Evolutionary conservation across 352 stramenopile genomes (phyloP).

Genomic region (Phytophthora pisi): DNA sequence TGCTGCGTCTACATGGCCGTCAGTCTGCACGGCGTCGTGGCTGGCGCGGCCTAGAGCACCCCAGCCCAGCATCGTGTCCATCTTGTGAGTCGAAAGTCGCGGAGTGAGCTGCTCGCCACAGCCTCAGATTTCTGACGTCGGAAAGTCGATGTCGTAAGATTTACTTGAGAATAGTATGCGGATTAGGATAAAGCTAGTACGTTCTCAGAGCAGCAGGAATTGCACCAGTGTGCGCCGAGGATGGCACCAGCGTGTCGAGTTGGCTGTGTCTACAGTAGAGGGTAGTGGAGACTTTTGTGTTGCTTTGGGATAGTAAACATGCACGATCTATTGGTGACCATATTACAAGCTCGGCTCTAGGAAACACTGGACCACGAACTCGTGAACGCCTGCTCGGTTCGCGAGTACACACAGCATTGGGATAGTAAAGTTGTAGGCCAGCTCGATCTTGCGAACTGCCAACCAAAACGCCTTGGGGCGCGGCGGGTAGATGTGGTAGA

Average conservation of each 20-base stretch:
- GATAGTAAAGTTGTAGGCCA: conserved; percentile 49
- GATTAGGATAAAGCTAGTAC: conserved; percentile 8
- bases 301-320: not conserved
- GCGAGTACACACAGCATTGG: conserved; percentile 41
- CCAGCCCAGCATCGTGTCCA: conserved; percentile 39
- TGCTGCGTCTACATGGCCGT: conserved; percentile 52
- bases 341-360: conserved; percentile 21
- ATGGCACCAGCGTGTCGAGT: conserved; percentile 1
- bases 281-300: not conserved
- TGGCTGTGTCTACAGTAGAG: not conserved
- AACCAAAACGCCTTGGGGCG: conserved; percentile 53
- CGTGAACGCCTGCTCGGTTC: conserved; percentile 35
- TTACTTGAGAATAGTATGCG: not conserved
- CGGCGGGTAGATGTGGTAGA: conserved; percentile 48
- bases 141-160: conserved; percentile 12
- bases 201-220: conserved; percentile 3
- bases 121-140: conserved; percentile 10
- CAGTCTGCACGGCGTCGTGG: conserved; percentile 13
- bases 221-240: not conserved
- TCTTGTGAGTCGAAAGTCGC: conserved; percentile 19
- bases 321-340: not conserved
- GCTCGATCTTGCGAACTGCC: conserved; percentile 47
- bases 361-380: conserved; percentile 38
- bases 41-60: conserved; percentile 13
- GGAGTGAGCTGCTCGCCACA: conserved; percentile 9